These are phyloP conservation scores for Globisporangium splendens DNA, from an alignment of 352 stramenopile genomes.

Conservation along the genomic window DNA sequence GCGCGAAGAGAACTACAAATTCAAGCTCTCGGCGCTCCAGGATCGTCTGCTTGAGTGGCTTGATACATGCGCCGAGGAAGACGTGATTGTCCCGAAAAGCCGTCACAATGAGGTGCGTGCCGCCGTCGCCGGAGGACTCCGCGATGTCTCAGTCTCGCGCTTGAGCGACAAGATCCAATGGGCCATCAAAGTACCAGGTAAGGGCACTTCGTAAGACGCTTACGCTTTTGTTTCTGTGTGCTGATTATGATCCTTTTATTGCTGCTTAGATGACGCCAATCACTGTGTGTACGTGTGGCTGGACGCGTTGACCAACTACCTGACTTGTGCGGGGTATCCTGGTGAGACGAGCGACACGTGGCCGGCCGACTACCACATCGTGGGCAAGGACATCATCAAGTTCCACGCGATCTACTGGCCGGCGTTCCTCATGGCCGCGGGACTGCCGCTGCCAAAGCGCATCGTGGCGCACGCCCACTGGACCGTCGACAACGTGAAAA, in stretches of 20 bases:
- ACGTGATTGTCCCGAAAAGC: constrained; percentile 90
- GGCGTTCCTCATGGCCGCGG: constrained; percentile 93
- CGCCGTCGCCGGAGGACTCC: constrained; percentile 89
- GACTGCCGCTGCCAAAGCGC: constrained; percentile 89
- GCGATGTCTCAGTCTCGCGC: constrained; percentile 96
- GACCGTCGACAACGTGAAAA: constrained; percentile 98
- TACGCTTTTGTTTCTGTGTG: too few relatives aligned
- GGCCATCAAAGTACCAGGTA: constrained; percentile 92
- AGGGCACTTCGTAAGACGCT: too few relatives aligned
- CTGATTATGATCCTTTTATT: too few relatives aligned
- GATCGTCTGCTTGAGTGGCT: constrained; percentile 90
- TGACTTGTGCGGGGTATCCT: constrained; percentile 95
- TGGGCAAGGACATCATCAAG: constrained; percentile 99
- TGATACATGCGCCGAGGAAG: constrained; percentile 47
- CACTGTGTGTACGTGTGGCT: constrained; percentile 99
- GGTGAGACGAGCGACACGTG: constrained; percentile 33
- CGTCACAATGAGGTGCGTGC: constrained; percentile 91
- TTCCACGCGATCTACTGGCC: constrained; percentile 99
- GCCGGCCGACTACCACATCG: constrained; percentile 86
- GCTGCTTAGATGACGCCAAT: constrained; percentile 37
- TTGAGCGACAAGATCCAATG: constrained; percentile 94
- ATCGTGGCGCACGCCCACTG: constrained; percentile 98
- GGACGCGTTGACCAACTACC: constrained; percentile 98
- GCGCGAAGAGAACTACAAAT: constrained; percentile 99
- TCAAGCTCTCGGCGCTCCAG: constrained; percentile 94